phyloP scores from a whole-genome alignment of 768 basidiomycete genomes.

The Leccinum arenicola region DNA sequence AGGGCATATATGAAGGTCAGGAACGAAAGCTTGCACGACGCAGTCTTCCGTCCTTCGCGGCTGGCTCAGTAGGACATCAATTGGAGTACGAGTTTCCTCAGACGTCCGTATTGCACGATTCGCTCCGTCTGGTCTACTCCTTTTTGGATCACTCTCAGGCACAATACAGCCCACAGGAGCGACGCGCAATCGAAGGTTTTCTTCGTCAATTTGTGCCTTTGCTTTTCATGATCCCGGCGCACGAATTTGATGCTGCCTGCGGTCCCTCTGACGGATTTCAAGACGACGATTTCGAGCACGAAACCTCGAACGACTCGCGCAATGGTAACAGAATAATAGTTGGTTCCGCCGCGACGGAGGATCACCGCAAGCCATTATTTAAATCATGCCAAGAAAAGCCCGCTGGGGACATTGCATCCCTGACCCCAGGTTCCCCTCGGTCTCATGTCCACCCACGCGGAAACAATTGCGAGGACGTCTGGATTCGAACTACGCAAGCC shows the following conservation, averaged over 20 bases:
- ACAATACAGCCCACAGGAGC: slow-evolving; percentile 72
- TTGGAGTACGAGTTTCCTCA: slow-evolving; percentile 79
- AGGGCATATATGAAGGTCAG: slow-evolving; percentile 62
- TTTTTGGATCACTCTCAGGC: slow-evolving; percentile 87
- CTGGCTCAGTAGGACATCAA: slow-evolving; percentile 60
- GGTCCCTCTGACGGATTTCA: slow-evolving; percentile 52
- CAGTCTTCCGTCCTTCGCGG: slow-evolving; percentile 37
- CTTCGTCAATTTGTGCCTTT: slow-evolving; percentile 81
- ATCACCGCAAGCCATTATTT: slow-evolving; percentile 77
- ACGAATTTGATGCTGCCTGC: slow-evolving; percentile 64
- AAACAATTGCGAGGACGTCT: slow-evolving; percentile 43
- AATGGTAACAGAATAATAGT: slow-evolving; percentile 46
- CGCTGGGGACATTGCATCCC: slow-evolving; percentile 33
- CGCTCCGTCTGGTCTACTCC: slow-evolving; percentile 84
- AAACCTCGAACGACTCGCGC: slow-evolving; percentile 16
- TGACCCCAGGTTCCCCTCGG: slow-evolving; percentile 16
- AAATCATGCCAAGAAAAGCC: slow-evolving; percentile 67
- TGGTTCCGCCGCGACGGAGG: slow-evolving; percentile 57
- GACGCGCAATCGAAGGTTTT: slow-evolving; percentile 81
- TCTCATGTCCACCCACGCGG: slow-evolving; percentile 1
- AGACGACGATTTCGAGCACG: slow-evolving; percentile 33
- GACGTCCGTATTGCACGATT: slow-evolving; percentile 78
- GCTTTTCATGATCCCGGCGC: slow-evolving; percentile 67
- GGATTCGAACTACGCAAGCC: slow-evolving; percentile 47
- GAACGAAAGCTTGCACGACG: slow-evolving; percentile 33